Evolutionary conservation across 306 rosid species (phyloP), one percentile per base, ranked within the genome.

Genomic region (Quercus cerris): DNA sequence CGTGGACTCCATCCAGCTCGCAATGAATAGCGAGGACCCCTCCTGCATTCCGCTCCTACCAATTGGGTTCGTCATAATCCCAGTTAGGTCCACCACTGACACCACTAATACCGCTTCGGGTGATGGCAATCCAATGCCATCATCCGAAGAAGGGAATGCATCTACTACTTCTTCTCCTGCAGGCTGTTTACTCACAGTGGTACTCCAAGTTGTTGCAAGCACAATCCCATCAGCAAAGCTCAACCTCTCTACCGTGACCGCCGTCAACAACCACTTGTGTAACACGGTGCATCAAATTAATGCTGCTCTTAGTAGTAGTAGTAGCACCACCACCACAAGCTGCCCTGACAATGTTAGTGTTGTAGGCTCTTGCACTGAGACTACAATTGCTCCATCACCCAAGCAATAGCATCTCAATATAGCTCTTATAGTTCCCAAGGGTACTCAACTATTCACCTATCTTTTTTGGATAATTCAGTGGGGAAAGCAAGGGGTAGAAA

Each of bases 31-130:
- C 0, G 91, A 93, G 81, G 94, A 95, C 56, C 97, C 97, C 2
- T 95, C 98, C 33, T 86, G 88, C 91, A 91, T 95, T 85, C 86
- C 97, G 6, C 93, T 95, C 76, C 98, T 95, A 13, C 99, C 98
- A 11, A 84, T 91, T n/a, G 99, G 99, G 5, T 93, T 95, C 73
- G 78, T 85, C 77, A 88, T 95, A 5, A 77, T 91, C 23, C 99
- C 98, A 11, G 68, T 79, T 54, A 62, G 56, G 13, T 72, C 92
- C 12, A 62, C 78, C 23, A 8, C 25, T 3, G 64, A 77, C 62
- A 71, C 70, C 31, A 12, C 55, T 46, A 8, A 41, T 41, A 74
- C 57, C 63, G 8, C 49, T 2, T 9, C 82, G 12, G 44, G 11
- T 2, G 79, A 75, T 12, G 81, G 51, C 20, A 77, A 76, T 25